Percentiles rank a stretch among this genome's conserved stretches.
These are phyloP conservation scores for Aphanomyces euteiches DNA, from an alignment of 352 stramenopile genomes.

Conservation along the genomic window DNA sequence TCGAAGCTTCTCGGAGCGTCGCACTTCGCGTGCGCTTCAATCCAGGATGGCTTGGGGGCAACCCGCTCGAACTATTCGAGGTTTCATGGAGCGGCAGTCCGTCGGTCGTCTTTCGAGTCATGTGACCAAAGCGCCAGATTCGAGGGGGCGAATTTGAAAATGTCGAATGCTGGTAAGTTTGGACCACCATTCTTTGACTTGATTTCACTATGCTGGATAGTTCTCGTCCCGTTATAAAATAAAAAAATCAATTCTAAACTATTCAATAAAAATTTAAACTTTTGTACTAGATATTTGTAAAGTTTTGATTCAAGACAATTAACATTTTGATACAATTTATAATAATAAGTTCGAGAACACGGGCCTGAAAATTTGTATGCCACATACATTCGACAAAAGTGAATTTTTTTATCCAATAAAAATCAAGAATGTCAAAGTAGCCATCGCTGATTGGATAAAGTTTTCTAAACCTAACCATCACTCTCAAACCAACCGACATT, in stretches of 20 bases:
- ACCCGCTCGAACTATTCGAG: slow-evolving; percentile 2
- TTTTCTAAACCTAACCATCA: slow-evolving; percentile 12
- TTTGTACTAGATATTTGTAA: not conserved
- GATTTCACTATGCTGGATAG: slow-evolving; percentile 18
- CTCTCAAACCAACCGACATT: not conserved
- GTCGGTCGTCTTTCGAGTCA: slow-evolving; percentile 24
- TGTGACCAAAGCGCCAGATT: slow-evolving; percentile 1
- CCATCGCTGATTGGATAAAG: not conserved
- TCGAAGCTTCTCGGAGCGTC: slow-evolving; percentile 18
- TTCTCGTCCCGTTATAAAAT: not conserved
- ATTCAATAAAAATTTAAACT: not conserved
- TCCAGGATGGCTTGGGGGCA: slow-evolving; percentile 21
- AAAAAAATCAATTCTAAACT: not conserved
- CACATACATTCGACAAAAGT: slow-evolving; percentile 3
- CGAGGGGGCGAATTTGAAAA: slow-evolving; percentile 23
- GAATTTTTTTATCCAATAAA: slow-evolving; percentile 7
- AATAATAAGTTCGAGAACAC: not conserved
- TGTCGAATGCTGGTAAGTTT: slow-evolving; percentile 25
- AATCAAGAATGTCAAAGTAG: not conserved
- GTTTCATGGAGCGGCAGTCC: not conserved
- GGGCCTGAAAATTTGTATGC: not conserved
- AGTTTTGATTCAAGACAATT: not conserved
- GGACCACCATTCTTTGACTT: slow-evolving; percentile 32
- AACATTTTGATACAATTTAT: not conserved
- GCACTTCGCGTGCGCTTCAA: slow-evolving; percentile 25